These are phyloP conservation scores for Melanopsichium pennsylvanicum DNA, from an alignment of 1,284 basidiomycete genomes.

Conservation along the genomic window DNA sequence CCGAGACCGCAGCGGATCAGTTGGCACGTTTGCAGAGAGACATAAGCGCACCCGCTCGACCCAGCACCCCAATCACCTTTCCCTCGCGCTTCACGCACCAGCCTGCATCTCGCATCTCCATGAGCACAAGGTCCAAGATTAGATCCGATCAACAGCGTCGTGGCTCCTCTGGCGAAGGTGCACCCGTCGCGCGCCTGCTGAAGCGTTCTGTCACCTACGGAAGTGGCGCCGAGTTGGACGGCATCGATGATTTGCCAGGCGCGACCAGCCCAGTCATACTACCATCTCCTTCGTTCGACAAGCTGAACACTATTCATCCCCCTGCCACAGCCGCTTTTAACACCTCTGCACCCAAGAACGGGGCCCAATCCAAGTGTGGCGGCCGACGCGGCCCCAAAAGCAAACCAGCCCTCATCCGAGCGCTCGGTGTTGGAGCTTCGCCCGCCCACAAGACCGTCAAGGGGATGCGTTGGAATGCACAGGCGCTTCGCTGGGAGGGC, in stretches of 20 bases:
- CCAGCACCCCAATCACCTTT: constrained; percentile 37
- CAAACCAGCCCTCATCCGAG: constrained; percentile 49
- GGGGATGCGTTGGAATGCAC: constrained; percentile 96
- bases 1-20: constrained; percentile 45
- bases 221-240: constrained; percentile 91
- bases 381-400: constrained; percentile 68
- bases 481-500: constrained; percentile 89
- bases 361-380: constrained; percentile 17
- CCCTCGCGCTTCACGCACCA: constrained; percentile 5
- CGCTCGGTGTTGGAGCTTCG: constrained; percentile 40
- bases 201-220: constrained; percentile 83
- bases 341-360: neutral
- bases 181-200: constrained; percentile 71
- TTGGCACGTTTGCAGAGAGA: constrained; percentile 25
- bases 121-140: constrained; percentile 19
- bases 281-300: constrained; percentile 4
- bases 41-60: constrained; percentile 27
- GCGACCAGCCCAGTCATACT: constrained; percentile 66
- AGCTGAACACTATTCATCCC: constrained; percentile 70
- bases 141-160: constrained; percentile 14
- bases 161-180: constrained; percentile 12
- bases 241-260: constrained; percentile 85
- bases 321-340: neutral
- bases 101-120: constrained; percentile 24
- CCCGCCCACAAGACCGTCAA: constrained; percentile 38